Evolutionary conservation across 1,284 basidiomycete species (phyloP).

Genomic region (Cutaneotrichosporon mucoides): DNA sequence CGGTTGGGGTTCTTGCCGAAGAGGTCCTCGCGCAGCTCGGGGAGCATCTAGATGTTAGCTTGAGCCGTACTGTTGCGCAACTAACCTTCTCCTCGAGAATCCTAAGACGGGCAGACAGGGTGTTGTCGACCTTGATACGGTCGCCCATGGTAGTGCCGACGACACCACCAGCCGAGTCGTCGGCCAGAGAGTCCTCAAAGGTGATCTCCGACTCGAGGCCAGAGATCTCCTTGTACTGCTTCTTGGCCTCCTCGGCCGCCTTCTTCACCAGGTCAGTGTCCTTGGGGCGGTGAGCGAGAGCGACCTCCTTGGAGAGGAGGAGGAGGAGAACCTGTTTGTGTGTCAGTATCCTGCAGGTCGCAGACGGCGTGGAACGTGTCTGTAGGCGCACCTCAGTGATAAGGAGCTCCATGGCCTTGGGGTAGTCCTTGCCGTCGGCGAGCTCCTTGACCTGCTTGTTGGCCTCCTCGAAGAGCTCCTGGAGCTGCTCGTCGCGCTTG

Average conservation of each 20-base stretch:
- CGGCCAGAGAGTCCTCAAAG: constrained; percentile 63
- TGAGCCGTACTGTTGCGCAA: constrained; percentile 8
- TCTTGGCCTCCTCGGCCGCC: constrained; percentile 30
- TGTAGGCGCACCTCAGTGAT: constrained; percentile 65
- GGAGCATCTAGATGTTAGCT: constrained; percentile 67
- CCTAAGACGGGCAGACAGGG: constrained; percentile 78
- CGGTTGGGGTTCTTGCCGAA: constrained; percentile 82
- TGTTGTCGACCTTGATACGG: constrained; percentile 86
- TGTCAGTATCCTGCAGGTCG: neutral
- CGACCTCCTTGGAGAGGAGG: constrained; percentile 66
- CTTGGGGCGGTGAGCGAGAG: constrained; percentile 41
- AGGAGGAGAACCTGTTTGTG: constrained; percentile 54
- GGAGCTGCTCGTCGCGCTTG: constrained; percentile 85
- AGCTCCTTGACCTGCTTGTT: constrained; percentile 63
- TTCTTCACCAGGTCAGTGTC: constrained; percentile 39
- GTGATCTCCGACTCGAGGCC: constrained; percentile 63
- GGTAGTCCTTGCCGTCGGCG: constrained; percentile 67
- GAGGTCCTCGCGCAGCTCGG: constrained; percentile 77
- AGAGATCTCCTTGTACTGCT: constrained; percentile 53
- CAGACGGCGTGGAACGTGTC: neutral
- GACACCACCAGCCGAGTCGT: constrained; percentile 80
- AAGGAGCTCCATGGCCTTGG: constrained; percentile 70
- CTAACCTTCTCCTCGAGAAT: constrained; percentile 80
- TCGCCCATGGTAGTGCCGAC: constrained; percentile 66
- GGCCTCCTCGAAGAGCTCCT: constrained; percentile 78